phyloP scores from a whole-genome alignment of 2,329 filamentous ascomycete species.

The Mycosphaerelloides madeirae region DNA sequence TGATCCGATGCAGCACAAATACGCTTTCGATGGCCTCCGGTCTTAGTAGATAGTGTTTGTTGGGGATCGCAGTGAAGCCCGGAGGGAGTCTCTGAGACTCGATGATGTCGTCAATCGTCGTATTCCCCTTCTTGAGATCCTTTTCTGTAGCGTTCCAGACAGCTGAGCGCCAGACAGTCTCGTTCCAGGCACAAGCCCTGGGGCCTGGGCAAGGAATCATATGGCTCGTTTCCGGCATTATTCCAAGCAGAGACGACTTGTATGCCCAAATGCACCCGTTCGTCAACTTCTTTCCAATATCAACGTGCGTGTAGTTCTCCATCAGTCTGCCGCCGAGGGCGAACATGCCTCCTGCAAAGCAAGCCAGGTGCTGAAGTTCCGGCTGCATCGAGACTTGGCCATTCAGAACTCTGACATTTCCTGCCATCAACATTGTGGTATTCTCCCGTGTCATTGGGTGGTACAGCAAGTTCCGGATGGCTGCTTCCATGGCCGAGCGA shows the following conservation, averaged over 20 bases:
- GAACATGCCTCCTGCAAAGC: constrained; percentile 68
- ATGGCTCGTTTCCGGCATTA: constrained; percentile 58
- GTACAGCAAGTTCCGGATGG: constrained; percentile 42
- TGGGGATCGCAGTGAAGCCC: constrained; percentile 54
- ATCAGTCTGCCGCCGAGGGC: constrained; percentile 63
- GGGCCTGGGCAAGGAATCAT: constrained; percentile 44
- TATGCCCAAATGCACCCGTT: constrained; percentile 63
- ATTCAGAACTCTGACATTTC: constrained; percentile 34
- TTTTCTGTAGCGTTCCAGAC: constrained; percentile 32
- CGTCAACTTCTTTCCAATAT: constrained; percentile 54
- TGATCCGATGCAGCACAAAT: constrained; percentile 72
- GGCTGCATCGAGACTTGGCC: constrained; percentile 28
- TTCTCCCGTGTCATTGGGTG: constrained; percentile 42
- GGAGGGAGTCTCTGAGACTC: constrained; percentile 45
- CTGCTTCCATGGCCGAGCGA: constrained; percentile 43
- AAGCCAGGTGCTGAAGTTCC: constrained; percentile 59
- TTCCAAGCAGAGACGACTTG: constrained; percentile 51
- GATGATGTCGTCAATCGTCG: constrained; percentile 31
- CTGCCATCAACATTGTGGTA: constrained; percentile 46
- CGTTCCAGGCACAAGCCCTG: constrained; percentile 41
- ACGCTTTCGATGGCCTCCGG: constrained; percentile 79
- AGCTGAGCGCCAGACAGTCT: constrained; percentile 40
- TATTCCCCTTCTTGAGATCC: constrained; percentile 23
- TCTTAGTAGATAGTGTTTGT: constrained; percentile 60
- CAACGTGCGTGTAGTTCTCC: constrained; percentile 49